Conservation (phyloP, 345 rosid genomes). For the Hypericum androsaemum region DNA sequence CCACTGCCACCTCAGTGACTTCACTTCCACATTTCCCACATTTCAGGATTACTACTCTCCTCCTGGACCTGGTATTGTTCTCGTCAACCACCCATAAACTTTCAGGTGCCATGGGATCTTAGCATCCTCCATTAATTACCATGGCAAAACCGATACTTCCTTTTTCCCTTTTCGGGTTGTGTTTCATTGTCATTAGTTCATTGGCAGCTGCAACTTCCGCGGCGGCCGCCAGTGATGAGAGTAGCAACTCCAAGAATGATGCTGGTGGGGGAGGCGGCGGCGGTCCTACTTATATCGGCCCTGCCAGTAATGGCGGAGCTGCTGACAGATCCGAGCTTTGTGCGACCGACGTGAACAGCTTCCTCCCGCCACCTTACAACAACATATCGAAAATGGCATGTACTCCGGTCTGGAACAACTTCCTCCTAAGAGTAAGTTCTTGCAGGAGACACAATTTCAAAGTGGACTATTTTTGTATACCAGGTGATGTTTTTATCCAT, state of each 20-base stretch:
- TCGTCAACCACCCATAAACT: slow-evolving; percentile 4
- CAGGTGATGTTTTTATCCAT: neutral
- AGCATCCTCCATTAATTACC: too few relatives aligned
- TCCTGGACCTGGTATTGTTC: slow-evolving; percentile 7
- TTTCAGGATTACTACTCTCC: slow-evolving; percentile 11
- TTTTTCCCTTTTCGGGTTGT: too few relatives aligned
- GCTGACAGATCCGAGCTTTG: slow-evolving; percentile 40
- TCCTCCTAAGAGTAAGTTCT: slow-evolving; percentile 73
- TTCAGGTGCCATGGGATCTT: too few relatives aligned
- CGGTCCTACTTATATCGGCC: neutral
- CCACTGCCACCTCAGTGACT: slow-evolving; percentile 7
- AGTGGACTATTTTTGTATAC: neutral
- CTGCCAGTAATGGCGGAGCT: neutral
- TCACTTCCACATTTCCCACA: slow-evolving; percentile 10
- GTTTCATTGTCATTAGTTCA: slow-evolving; percentile 2
- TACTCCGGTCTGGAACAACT: slow-evolving; percentile 69
- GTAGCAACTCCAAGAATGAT: neutral
- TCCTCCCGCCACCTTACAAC: slow-evolving; percentile 75
- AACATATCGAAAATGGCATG: slow-evolving; percentile 56
- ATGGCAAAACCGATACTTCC: too few relatives aligned
- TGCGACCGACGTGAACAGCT: slow-evolving; percentile 31
- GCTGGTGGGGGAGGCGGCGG: neutral
- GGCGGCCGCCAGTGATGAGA: neutral
- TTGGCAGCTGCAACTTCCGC: slow-evolving; percentile 20
- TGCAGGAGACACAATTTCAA: too few relatives aligned